These are phyloP conservation scores for Mycena filopes DNA, from an alignment of 768 basidiomycete genomes.

Conservation along the genomic window DNA sequence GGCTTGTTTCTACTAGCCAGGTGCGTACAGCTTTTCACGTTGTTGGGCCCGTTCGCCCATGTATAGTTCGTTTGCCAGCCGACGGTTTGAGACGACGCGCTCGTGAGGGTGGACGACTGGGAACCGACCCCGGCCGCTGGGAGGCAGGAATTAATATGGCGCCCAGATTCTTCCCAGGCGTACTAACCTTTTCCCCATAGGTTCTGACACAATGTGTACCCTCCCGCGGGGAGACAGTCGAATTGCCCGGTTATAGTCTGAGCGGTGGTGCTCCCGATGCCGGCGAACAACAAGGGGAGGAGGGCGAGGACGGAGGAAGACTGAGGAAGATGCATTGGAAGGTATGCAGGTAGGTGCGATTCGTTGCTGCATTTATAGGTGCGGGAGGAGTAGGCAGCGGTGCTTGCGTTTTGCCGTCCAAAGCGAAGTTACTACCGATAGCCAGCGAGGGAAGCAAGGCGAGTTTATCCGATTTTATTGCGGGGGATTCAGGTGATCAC, in stretches of 20 bases:
- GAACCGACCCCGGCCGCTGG: constrained; percentile 58
- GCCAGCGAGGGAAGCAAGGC: constrained; percentile 12
- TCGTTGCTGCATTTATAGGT: constrained; percentile 9
- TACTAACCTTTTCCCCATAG: constrained; percentile 62
- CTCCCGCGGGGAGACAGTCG: constrained; percentile 57
- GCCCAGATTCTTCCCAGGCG: too few species aligned
- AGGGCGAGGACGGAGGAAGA: constrained; percentile 12
- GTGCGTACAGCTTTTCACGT: constrained; percentile 65
- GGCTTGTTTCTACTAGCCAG: too few species aligned
- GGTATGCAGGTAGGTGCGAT: neutral
- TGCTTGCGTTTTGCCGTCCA: too few species aligned
- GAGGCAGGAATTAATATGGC: neutral
- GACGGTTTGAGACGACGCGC: constrained; percentile 49
- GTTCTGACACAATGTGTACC: constrained; percentile 65
- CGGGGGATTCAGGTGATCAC: neutral
- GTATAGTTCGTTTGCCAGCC: constrained; percentile 65
- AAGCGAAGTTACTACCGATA: too few species aligned
- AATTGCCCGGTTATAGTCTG: constrained; percentile 58
- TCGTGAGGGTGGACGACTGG: constrained; percentile 59
- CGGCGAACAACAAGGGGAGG: constrained; percentile 3
- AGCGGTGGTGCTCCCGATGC: constrained; percentile 36
- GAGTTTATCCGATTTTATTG: constrained; percentile 24
- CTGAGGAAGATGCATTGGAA: constrained; percentile 24
- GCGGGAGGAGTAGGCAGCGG: neutral
- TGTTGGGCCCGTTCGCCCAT: constrained; percentile 61